Evolutionary conservation across 1,284 basidiomycete species (phyloP), one percentile per base, ranked within the genome.

Genomic region (Sanghuangporus sanghuang): DNA sequence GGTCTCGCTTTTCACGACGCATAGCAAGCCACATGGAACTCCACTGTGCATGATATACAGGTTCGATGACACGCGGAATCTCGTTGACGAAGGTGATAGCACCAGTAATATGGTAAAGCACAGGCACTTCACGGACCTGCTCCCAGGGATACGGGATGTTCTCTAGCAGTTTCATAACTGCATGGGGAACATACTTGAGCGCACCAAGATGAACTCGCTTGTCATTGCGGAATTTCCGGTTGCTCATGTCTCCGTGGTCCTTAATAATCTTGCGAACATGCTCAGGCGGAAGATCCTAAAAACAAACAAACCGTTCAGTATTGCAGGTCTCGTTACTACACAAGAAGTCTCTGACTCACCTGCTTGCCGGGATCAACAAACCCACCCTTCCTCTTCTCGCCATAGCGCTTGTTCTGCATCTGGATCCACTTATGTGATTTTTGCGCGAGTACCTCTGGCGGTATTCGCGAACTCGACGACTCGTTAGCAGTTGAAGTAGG

Each of bases 141-240:
- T 99, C 97, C 97, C 97, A 99, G 60, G 97, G 97, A 79, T 90
- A 96, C 61, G 97, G 97, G 72, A 99, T 96, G 78, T 99, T 99
- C 79, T 99, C 97, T 69, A 99, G 83, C 64, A 99, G 85, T 79
- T 99, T 99, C 90, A 99, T 93, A 68, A 99, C 96, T 48, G 97
- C 97, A 76, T 99, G 97, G 46, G 97, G 97, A 59, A 99, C 95
- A 76, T 99, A 99, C 79, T 98, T 98, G 72, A 99, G 85, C 59
- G 96, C 96, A 70, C 96, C 96, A 39, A 98, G 85, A 76, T 98
- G 96, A 54, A 98, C 97, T 69, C 97, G 93, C 80, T 99, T 99
- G 82, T 99, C 97, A 73, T 96, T 96, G 69, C 97, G 84, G 77
- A 98, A 99, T 79, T 96, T 95, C 74, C 93, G 85, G 74, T 93